Conservation (phyloP, 768 basidiomycete species). For the Galerina marginata region DNA sequence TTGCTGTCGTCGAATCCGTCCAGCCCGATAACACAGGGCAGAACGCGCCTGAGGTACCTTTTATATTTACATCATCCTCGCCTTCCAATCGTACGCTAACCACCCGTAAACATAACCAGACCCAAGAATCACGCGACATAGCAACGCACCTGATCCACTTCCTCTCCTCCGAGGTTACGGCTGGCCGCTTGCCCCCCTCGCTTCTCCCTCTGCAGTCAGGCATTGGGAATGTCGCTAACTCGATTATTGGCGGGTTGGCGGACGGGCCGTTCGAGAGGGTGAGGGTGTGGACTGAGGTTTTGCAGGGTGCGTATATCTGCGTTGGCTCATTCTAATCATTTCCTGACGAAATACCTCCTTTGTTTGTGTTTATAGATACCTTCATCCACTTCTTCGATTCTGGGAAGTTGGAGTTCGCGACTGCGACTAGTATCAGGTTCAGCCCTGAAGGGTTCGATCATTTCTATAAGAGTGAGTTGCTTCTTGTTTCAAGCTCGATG, state of each 20-base stretch:
- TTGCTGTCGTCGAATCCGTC: conserved; percentile 47
- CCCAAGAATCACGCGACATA: conserved; percentile 46
- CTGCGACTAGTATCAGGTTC: conserved; percentile 53
- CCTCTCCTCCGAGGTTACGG: conserved; percentile 44
- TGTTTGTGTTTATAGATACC: conserved; percentile 6
- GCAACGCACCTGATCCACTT: conserved; percentile 51
- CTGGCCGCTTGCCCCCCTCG: conserved; percentile 45
- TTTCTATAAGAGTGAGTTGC: conserved; percentile 46
- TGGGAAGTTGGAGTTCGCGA: conserved; percentile 51
- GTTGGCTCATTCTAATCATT: not conserved
- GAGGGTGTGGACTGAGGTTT: conserved; percentile 55
- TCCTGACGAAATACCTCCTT: not conserved
- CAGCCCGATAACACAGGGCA: conserved; percentile 50
- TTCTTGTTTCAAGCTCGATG: not conserved
- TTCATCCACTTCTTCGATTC: conserved; percentile 54
- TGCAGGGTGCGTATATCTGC: conserved; percentile 41
- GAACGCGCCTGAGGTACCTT: conserved; percentile 46
- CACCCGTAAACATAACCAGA: conserved; percentile 23
- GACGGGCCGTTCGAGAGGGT: conserved; percentile 54
- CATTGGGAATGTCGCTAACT: conserved; percentile 55
- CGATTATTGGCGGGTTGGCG: conserved; percentile 53
- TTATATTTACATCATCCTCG: not conserved
- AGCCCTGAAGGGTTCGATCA: conserved; percentile 55
- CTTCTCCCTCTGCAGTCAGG: conserved; percentile 53
- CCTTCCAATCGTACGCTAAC: not conserved